phyloP scores from a whole-genome alignment of 2,329 filamentous ascomycete genomes.

The Nothophoma quercina region DNA sequence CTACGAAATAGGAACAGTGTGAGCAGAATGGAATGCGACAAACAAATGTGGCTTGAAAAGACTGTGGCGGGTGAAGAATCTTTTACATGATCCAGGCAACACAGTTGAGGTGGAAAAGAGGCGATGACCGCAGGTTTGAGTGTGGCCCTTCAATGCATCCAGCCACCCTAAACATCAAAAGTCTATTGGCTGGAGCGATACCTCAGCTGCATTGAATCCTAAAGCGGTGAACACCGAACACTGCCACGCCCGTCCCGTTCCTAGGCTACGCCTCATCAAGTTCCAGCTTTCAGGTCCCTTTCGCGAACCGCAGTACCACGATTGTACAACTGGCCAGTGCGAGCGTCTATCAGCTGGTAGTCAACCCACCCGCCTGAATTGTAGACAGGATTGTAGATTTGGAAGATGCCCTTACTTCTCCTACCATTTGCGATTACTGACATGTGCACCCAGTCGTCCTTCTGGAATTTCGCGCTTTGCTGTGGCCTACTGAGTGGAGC shows the following conservation, averaged over 20 bases:
- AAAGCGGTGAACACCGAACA: slow-evolving; percentile 30
- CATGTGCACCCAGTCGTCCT: slow-evolving; percentile 40
- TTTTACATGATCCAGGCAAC: neutral
- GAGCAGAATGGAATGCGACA: neutral
- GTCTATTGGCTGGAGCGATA: slow-evolving; percentile 28
- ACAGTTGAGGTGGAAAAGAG: neutral
- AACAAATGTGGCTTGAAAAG: slow-evolving; percentile 13
- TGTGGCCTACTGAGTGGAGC: slow-evolving; percentile 6
- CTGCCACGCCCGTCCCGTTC: slow-evolving; percentile 27
- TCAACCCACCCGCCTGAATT: slow-evolving; percentile 32
- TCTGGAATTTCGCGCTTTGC: slow-evolving; percentile 33
- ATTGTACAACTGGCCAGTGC: slow-evolving; percentile 24
- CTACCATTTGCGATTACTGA: slow-evolving; percentile 25
- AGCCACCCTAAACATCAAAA: slow-evolving; percentile 27
- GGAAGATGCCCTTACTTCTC: slow-evolving; percentile 33
- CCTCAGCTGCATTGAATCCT: slow-evolving; percentile 20
- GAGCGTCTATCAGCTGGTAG: slow-evolving; percentile 36
- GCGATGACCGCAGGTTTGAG: neutral
- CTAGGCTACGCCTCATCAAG: slow-evolving; percentile 4
- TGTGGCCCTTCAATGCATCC: slow-evolving; percentile 11
- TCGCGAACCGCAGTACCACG: slow-evolving; percentile 41
- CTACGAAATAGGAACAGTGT: slow-evolving; percentile 3
- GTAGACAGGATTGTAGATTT: slow-evolving; percentile 19
- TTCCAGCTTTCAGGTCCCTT: slow-evolving; percentile 27
- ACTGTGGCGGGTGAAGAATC: slow-evolving; percentile 1